These are phyloP conservation scores for Pleurotus tuoliensis DNA, from an alignment of 768 basidiomycete genomes.

Conservation along the genomic window DNA sequence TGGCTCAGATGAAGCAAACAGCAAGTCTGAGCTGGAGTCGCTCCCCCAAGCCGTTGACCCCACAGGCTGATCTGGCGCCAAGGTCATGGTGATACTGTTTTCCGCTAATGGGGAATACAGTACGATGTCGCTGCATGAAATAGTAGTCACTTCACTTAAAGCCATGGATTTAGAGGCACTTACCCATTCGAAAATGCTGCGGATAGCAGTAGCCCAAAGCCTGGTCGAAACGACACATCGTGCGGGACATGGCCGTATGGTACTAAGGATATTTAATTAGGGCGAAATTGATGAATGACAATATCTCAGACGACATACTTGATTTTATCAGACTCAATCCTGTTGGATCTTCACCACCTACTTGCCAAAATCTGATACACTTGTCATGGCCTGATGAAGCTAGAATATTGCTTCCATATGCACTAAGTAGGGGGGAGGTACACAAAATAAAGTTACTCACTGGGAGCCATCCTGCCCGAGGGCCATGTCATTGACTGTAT, in stretches of 20 bases:
- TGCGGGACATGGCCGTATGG: slow-evolving; percentile 28
- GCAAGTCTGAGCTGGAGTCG: slow-evolving; percentile 27
- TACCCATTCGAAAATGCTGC: slow-evolving; percentile 34
- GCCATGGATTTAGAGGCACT: not conserved
- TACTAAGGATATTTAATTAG: slow-evolving; percentile 10
- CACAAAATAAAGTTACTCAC: slow-evolving; percentile 8
- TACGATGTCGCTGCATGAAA: slow-evolving; percentile 17
- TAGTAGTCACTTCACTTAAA: too few relatives aligned
- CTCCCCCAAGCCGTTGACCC: slow-evolving; percentile 55
- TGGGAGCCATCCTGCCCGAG: slow-evolving; percentile 30
- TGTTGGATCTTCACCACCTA: too few relatives aligned
- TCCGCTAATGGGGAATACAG: slow-evolving; percentile 14
- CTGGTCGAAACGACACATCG: slow-evolving; percentile 43
- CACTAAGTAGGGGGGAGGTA: slow-evolving; percentile 8
- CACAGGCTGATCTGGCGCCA: slow-evolving; percentile 19
- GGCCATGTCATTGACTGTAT: slow-evolving; percentile 53
- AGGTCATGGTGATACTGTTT: slow-evolving; percentile 3
- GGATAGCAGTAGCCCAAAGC: slow-evolving; percentile 31
- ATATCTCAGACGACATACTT: too few relatives aligned
- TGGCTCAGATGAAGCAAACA: slow-evolving; percentile 61
- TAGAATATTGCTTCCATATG: slow-evolving; percentile 7
- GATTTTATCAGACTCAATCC: too few relatives aligned
- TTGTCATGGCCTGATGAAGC: not conserved
- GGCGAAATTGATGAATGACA: too few relatives aligned
- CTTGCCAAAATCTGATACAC: not conserved